phyloP scores from a whole-genome alignment of 108 stramenopile genomes.

The Nitzschia sp. region DNA sequence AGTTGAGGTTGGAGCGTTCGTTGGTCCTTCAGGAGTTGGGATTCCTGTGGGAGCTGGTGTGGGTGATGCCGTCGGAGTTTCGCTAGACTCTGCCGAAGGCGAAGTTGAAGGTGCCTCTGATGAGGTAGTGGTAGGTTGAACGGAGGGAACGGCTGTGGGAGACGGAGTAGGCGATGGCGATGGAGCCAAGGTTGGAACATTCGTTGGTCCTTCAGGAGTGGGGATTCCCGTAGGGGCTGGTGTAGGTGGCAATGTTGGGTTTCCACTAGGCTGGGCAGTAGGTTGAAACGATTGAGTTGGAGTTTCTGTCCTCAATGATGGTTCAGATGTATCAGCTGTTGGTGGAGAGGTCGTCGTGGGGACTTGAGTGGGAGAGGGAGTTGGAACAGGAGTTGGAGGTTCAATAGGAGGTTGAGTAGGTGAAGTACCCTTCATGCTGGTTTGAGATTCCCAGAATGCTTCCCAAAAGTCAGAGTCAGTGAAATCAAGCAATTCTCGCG shows the following conservation, averaged over 20 bases:
- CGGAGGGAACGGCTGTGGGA: background rate
- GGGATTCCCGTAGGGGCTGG: background rate
- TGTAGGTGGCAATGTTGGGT: background rate
- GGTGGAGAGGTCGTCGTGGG: background rate
- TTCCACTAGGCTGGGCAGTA: conserved; percentile 1
- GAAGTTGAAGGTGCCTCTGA: background rate
- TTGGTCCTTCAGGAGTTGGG: background rate
- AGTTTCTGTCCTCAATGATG: background rate
- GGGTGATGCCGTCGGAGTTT: no score
- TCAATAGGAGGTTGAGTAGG: background rate
- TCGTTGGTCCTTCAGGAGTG: background rate
- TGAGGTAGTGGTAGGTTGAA: background rate
- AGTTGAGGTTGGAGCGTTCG: background rate
- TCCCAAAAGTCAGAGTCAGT: conserved; percentile 13
- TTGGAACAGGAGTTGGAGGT: conserved; percentile 4
- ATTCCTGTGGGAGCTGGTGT: no score
- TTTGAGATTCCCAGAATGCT: background rate
- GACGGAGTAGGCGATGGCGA: background rate
- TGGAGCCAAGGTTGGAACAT: background rate
- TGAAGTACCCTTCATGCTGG: conserved; percentile 1
- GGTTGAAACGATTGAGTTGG: background rate
- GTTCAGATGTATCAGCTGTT: background rate
- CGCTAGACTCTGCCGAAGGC: background rate
- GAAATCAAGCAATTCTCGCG: conserved; percentile 9
- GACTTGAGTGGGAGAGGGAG: background rate